Evolutionary conservation across 2,329 filamentous ascomycete species (phyloP).

Genomic region (Botrytis byssoidea): DNA sequence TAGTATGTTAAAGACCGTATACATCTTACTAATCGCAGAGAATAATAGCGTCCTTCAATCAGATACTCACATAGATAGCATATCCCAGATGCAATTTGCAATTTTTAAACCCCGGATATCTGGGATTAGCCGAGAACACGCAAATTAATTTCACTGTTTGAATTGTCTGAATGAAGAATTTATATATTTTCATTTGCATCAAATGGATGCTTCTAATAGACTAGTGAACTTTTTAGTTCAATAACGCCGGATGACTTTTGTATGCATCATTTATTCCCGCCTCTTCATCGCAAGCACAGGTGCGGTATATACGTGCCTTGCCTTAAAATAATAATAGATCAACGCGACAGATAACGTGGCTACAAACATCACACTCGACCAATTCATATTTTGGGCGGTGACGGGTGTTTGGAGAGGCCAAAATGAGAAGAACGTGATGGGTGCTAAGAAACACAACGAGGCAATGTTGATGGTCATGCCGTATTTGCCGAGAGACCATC

Average conservation of each 20-base stretch:
- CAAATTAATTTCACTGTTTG: not conserved
- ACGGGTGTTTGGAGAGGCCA: slow-evolving; percentile 45
- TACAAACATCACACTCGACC: slow-evolving; percentile 25
- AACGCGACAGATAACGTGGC: slow-evolving; percentile 20
- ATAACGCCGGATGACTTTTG: not conserved
- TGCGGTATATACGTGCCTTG: slow-evolving; percentile 32
- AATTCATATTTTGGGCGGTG: slow-evolving; percentile 48
- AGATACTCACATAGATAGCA: not conserved
- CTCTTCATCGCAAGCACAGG: slow-evolving; percentile 19
- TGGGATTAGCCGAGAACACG: not conserved
- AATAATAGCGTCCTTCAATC: not conserved
- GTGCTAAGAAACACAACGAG: slow-evolving; percentile 45
- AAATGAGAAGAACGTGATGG: slow-evolving; percentile 45
- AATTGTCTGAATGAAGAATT: not conserved
- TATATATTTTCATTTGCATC: not conserved
- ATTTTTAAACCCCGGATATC: not conserved
- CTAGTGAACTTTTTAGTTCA: not conserved
- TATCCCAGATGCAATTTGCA: not conserved
- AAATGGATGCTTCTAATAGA: not conserved
- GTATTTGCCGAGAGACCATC: slow-evolving; percentile 45
- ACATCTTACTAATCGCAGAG: not conserved
- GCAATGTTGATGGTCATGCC: slow-evolving; percentile 44
- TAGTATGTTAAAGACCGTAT: not conserved
- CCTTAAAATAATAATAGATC: slow-evolving; percentile 27
- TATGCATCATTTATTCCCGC: not conserved